phyloP scores from a whole-genome alignment of 2,329 filamentous ascomycete genomes.

The Colletotrichum zoysiae region DNA sequence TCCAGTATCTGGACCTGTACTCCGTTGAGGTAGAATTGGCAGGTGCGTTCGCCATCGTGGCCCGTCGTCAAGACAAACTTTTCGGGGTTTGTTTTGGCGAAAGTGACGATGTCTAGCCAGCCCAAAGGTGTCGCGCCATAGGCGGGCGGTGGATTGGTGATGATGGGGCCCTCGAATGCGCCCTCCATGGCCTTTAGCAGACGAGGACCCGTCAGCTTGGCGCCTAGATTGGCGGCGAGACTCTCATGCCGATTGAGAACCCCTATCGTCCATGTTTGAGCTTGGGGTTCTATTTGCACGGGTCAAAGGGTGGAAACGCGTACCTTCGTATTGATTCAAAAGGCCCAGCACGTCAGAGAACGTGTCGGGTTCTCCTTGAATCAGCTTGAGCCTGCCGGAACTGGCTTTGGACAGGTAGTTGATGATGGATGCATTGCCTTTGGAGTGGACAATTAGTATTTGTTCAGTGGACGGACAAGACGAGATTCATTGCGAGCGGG shows the following conservation, averaged over 20 bases:
- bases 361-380: conserved; percentile 72
- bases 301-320: conserved; percentile 32
- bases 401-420: conserved; percentile 65
- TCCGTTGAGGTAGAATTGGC: conserved; percentile 86
- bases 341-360: conserved; percentile 80
- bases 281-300: conserved; percentile 20
- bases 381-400: conserved; percentile 60
- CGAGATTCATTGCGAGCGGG: conserved; percentile 23
- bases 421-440: conserved; percentile 54
- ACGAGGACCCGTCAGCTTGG: conserved; percentile 84
- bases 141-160: conserved; percentile 63
- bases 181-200: conserved; percentile 88
- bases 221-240: conserved; percentile 86
- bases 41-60: conserved; percentile 77
- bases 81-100: conserved; percentile 82
- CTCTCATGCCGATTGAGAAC: conserved; percentile 88
- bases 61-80: conserved; percentile 81
- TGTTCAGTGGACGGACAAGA: conserved; percentile 40
- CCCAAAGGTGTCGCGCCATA: conserved; percentile 69
- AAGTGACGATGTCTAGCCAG: conserved; percentile 89
- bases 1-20: conserved; percentile 87
- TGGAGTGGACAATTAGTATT: conserved; percentile 36
- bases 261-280: conserved; percentile 56
- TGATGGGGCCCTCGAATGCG: conserved; percentile 85
- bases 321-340: conserved; percentile 82